These are phyloP conservation scores for Talaromyces borbonicus DNA, from an alignment of 495 filamentous ascomycete species.

Conservation along the genomic window DNA sequence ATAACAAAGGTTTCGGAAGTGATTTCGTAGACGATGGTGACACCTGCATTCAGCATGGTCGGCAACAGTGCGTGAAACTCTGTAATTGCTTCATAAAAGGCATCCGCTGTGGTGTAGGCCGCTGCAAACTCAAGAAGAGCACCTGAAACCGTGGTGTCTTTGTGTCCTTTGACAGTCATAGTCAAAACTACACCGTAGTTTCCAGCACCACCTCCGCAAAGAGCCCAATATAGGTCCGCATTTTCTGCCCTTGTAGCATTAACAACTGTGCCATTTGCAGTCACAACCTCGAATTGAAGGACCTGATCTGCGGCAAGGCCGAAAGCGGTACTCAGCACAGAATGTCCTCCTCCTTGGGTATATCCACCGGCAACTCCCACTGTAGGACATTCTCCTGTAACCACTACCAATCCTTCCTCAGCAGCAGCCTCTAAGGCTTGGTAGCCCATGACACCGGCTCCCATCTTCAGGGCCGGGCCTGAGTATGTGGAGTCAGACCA, in stretches of 20 bases:
- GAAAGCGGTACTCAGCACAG: conserved; percentile 37
- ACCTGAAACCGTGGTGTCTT: conserved; percentile 26
- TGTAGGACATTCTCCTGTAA: conserved; percentile 25
- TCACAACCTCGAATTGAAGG: conserved; percentile 53
- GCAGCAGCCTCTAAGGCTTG: conserved; percentile 39
- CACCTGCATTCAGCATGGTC: conserved; percentile 40
- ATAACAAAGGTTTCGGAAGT: conserved; percentile 38
- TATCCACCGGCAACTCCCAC: conserved; percentile 45
- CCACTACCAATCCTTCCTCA: conserved; percentile 11
- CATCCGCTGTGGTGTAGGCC: conserved; percentile 22
- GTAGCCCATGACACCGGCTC: conserved; percentile 41
- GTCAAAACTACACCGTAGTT: conserved; percentile 55
- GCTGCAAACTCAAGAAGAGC: conserved; percentile 22
- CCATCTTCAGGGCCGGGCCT: conserved; percentile 43
- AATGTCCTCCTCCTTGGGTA: conserved; percentile 52
- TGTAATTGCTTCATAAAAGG: conserved; percentile 31
- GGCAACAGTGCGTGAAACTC: conserved; percentile 32
- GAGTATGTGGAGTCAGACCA: conserved; percentile 29
- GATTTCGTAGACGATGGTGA: conserved; percentile 41
- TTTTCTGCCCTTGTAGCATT: conserved; percentile 46
- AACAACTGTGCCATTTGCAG: conserved; percentile 36
- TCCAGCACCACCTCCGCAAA: conserved; percentile 54
- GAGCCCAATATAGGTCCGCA: conserved; percentile 57
- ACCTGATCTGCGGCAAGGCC: conserved; percentile 56
- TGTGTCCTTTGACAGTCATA: conserved; percentile 36